Percentiles rank a stretch among this genome's conserved stretches.
phyloP scores from a whole-genome alignment of 1,284 basidiomycete species.

The Pseudozyma thailandica region DNA sequence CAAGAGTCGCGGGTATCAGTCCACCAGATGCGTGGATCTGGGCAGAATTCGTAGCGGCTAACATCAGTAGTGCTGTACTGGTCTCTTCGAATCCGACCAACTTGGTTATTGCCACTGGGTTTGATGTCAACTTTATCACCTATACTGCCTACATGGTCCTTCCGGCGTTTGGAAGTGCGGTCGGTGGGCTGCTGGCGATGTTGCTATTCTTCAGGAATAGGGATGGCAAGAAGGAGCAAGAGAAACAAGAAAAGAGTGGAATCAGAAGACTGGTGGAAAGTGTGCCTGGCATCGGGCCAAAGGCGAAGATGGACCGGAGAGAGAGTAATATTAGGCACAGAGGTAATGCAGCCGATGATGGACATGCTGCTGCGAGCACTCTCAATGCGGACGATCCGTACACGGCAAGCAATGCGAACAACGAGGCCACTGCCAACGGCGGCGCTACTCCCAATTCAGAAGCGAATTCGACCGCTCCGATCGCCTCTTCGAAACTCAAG shows the following conservation, averaged over 20 bases:
- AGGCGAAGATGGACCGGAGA: not conserved
- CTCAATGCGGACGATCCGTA: conserved; percentile 6
- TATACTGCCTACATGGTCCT: conserved; percentile 66
- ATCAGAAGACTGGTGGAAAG: conserved; percentile 34
- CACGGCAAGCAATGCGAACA: not conserved
- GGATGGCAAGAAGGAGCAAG: conserved; percentile 9
- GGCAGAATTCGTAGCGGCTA: conserved; percentile 79
- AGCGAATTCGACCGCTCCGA: conserved; percentile 13
- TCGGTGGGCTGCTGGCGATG: conserved; percentile 47
- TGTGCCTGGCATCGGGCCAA: conserved; percentile 29
- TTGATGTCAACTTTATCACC: conserved; percentile 60
- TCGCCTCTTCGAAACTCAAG: conserved; percentile 4
- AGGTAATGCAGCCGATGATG: conserved; percentile 6
- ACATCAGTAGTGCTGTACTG: conserved; percentile 74
- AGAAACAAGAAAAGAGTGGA: conserved; percentile 8
- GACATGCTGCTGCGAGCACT: not conserved
- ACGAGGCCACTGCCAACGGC: not conserved
- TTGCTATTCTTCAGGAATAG: conserved; percentile 58
- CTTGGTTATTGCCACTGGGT: conserved; percentile 67
- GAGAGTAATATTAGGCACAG: conserved; percentile 29
- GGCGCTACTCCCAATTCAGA: conserved; percentile 18
- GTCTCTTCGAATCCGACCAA: conserved; percentile 70
- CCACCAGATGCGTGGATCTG: conserved; percentile 77
- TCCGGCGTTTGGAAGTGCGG: conserved; percentile 55
- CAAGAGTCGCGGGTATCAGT: conserved; percentile 75